A percentile compares a stretch with the other conserved stretches of the same genome.
Conservation (phyloP, 1,284 basidiomycete species). For the Tausonia pullulans region DNA sequence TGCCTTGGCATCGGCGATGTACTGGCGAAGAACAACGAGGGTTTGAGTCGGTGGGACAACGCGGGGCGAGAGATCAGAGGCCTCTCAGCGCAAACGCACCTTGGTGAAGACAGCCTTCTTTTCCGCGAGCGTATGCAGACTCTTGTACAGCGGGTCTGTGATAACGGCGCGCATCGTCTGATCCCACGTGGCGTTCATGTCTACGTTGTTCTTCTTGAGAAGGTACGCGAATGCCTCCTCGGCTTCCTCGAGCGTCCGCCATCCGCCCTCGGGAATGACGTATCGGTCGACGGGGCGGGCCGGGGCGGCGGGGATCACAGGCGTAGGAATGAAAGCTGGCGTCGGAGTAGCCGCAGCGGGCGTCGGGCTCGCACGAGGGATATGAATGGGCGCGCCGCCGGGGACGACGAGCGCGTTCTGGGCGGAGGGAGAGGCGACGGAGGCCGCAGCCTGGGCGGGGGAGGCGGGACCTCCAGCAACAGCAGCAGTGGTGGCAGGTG, state of each 20-base stretch:
- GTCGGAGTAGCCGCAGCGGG: slow-evolving; percentile 4
- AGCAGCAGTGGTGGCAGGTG: too few relatives aligned
- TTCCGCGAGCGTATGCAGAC: slow-evolving; percentile 82
- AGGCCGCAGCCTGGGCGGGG: background rate
- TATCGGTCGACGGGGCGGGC: slow-evolving; percentile 17
- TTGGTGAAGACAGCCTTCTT: slow-evolving; percentile 90
- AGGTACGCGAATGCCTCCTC: slow-evolving; percentile 89
- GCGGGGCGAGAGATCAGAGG: background rate
- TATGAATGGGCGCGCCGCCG: slow-evolving; percentile 9
- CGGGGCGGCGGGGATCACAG: slow-evolving; percentile 12
- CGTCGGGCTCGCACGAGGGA: background rate
- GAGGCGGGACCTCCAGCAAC: background rate
- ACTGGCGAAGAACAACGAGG: slow-evolving; percentile 39
- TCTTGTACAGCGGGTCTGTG: slow-evolving; percentile 94
- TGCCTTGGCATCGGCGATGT: slow-evolving; percentile 50
- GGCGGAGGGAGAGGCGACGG: slow-evolving; percentile 20
- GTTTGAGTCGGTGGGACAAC: background rate
- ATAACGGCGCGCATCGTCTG: slow-evolving; percentile 95
- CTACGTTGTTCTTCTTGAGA: slow-evolving; percentile 74
- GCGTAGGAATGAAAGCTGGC: slow-evolving; percentile 1
- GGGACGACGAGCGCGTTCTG: slow-evolving; percentile 12
- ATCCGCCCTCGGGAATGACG: slow-evolving; percentile 76
- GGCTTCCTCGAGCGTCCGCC: slow-evolving; percentile 72
- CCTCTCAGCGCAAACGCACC: slow-evolving; percentile 38
- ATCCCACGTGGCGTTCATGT: slow-evolving; percentile 94